These are phyloP conservation scores for Hyphopichia fennica DNA, from an alignment of 1,139 yeast species.

Conservation along the genomic window DNA sequence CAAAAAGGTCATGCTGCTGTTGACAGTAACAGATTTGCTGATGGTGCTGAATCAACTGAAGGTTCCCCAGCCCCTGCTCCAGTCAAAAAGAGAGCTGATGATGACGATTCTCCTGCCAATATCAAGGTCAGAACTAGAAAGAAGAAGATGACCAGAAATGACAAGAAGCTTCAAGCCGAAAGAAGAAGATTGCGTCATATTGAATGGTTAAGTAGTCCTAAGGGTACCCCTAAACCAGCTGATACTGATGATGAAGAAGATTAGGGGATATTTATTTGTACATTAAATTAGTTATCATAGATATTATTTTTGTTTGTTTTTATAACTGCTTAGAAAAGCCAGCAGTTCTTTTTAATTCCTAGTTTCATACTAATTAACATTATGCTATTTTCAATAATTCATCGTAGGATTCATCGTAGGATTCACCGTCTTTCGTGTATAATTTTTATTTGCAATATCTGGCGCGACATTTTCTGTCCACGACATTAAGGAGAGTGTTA, in stretches of 20 bases:
- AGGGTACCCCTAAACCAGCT: constrained; percentile 93
- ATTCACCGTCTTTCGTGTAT: no score
- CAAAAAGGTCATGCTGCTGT: constrained; percentile 79
- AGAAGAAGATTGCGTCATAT: constrained; percentile 92
- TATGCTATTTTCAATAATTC: no score
- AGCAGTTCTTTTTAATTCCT: no score
- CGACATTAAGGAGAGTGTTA: no score
- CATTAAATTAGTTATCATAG: background rate
- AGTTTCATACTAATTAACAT: no score
- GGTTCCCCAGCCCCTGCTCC: constrained; percentile 32
- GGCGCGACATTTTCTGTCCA: background rate
- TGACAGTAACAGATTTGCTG: constrained; percentile 79
- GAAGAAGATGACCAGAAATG: constrained; percentile 97
- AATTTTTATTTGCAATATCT: no score
- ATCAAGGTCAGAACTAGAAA: constrained; percentile 88
- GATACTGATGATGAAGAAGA: constrained; percentile 93
- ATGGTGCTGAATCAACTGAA: constrained; percentile 46
- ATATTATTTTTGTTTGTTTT: background rate
- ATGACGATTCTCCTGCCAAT: constrained; percentile 92
- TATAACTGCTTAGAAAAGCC: background rate
- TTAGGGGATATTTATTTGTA: no score
- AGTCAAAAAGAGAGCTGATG: constrained; percentile 52
- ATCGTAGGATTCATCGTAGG: no score
- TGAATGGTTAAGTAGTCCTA: constrained; percentile 94
- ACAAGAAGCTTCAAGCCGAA: constrained; percentile 85